These are phyloP conservation scores for Basipetospora sp. DNA, from an alignment of 2,329 filamentous ascomycete species.

Conservation along the genomic window DNA sequence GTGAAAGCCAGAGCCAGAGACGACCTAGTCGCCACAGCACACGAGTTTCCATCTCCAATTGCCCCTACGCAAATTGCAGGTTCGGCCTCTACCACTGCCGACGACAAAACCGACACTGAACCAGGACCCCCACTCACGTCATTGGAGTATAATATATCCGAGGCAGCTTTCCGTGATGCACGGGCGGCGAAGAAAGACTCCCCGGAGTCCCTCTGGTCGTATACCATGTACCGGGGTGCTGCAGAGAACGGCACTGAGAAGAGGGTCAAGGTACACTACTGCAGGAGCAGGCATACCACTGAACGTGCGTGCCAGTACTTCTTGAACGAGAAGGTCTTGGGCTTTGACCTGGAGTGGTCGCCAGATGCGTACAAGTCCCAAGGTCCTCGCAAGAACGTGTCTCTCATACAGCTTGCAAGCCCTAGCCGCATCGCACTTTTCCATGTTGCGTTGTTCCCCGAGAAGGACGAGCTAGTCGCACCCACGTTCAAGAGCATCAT, in stretches of 20 bases:
- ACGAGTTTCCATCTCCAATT: too few relatives aligned
- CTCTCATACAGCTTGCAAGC: constrained; percentile 69
- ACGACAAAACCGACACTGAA: background rate
- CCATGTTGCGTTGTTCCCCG: constrained; percentile 54
- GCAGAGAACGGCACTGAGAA: constrained; percentile 25
- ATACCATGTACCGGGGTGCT: constrained; percentile 49
- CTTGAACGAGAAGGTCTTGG: constrained; percentile 53
- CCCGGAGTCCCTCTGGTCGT: constrained; percentile 49
- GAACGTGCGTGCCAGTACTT: constrained; percentile 57
- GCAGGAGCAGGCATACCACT: constrained; percentile 49
- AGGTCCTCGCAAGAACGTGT: constrained; percentile 53
- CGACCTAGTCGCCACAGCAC: too few relatives aligned
- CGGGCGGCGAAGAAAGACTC: constrained; percentile 29
- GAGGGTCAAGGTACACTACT: constrained; percentile 62
- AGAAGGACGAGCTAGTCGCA: constrained; percentile 45
- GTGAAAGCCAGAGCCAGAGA: background rate
- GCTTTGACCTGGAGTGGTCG: constrained; percentile 83
- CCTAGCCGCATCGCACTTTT: constrained; percentile 66
- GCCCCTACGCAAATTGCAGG: too few relatives aligned
- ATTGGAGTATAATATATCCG: constrained; percentile 31
- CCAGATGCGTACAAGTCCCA: constrained; percentile 29
- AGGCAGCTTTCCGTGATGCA: constrained; percentile 32
- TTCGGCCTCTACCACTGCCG: background rate
- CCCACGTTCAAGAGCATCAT: constrained; percentile 58
- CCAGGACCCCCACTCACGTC: constrained; percentile 21